These are phyloP conservation scores for Xylaria telfairii DNA, from an alignment of 495 filamentous ascomycete genomes.

Conservation along the genomic window DNA sequence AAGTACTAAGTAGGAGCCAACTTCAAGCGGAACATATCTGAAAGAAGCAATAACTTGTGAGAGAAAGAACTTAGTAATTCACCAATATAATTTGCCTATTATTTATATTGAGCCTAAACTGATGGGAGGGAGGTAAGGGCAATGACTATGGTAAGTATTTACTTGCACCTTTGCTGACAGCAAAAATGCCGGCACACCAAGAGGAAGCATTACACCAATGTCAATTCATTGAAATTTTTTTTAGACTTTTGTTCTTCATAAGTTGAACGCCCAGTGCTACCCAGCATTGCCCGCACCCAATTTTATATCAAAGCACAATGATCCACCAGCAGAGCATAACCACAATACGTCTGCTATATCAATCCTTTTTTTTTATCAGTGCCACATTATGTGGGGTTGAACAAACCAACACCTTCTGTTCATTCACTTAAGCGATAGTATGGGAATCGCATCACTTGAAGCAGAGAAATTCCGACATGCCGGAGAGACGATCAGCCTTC, in stretches of 20 bases:
- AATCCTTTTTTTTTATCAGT: not conserved
- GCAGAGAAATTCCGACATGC: conserved; percentile 25
- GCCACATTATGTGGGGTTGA: not conserved
- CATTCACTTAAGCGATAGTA: not conserved
- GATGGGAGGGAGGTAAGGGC: no score
- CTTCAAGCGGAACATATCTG: not conserved
- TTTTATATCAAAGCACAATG: conserved; percentile 4
- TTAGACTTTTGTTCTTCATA: not conserved
- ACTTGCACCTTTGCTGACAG: not conserved
- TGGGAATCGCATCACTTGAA: conserved; percentile 28
- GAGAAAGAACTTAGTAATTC: no score
- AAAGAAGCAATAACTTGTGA: not conserved
- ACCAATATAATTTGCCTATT: no score
- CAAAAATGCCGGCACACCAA: not conserved
- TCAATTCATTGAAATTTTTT: not conserved
- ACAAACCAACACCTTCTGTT: not conserved
- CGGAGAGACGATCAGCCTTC: not conserved
- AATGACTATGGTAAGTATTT: not conserved
- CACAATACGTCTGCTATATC: not conserved
- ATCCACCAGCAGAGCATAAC: not conserved
- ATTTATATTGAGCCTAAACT: no score
- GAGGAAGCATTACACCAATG: not conserved
- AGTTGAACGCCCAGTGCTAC: not conserved
- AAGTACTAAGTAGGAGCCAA: not conserved
- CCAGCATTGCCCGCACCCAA: not conserved